phyloP scores from a whole-genome alignment of 352 stramenopile species.

The Globisporangium irregulare region DNA sequence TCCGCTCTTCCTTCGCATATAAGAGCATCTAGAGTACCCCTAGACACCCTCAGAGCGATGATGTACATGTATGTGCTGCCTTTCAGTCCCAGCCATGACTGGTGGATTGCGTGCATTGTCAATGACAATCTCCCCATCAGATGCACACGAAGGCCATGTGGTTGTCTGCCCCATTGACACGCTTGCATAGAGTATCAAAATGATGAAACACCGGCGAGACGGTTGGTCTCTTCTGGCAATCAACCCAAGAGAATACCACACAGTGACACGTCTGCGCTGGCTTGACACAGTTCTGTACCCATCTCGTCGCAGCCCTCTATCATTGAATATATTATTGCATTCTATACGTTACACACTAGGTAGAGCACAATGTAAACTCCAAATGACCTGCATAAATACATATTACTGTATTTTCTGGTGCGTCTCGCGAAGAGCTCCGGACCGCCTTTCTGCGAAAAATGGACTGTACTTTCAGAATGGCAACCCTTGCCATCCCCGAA shows the following conservation, averaged over 20 bases:
- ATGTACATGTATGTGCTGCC: background rate
- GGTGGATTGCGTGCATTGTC: background rate
- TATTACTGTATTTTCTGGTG: background rate
- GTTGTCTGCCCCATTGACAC: background rate
- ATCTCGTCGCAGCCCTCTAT: constrained; percentile 3
- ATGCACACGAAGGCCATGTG: background rate
- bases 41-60: no score
- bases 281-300: constrained; percentile 12
- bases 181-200: constrained; percentile 3
- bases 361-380: background rate
- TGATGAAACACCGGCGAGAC: background rate
- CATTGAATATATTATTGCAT: background rate
- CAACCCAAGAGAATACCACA: background rate
- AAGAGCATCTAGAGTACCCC: no score
- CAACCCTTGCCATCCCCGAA: background rate
- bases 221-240: background rate
- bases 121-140: background rate
- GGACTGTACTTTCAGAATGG: background rate
- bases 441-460: constrained; percentile 5
- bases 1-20: no score
- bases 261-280: constrained; percentile 3
- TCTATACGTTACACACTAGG: background rate
- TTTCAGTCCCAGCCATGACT: background rate
- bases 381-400: background rate
- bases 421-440: constrained; percentile 1